A percentile compares a stretch with the other conserved stretches of the same genome.
Conservation (phyloP, 2,329 filamentous ascomycete genomes). For the Fusarium multiceps region DNA sequence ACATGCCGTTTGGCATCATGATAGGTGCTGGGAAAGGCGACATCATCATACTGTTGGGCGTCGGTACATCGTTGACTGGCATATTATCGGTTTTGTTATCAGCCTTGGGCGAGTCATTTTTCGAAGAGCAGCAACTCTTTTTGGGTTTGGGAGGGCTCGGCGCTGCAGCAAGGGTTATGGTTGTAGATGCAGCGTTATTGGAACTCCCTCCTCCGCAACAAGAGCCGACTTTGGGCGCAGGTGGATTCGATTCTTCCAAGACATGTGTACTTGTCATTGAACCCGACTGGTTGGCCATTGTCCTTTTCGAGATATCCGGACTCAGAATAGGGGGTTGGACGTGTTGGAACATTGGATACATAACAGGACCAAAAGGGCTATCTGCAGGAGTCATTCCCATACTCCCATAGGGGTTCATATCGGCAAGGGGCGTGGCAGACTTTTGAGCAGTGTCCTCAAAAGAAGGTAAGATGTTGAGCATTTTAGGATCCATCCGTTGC, state of each 20-base stretch:
- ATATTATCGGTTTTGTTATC: constrained; percentile 36
- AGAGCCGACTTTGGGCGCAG: constrained; percentile 47
- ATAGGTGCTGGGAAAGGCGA: constrained; percentile 52
- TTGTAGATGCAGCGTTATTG: constrained; percentile 10
- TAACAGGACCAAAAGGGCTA: constrained; percentile 41
- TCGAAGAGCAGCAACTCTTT: constrained; percentile 49
- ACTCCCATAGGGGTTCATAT: constrained; percentile 44
- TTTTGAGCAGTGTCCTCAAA: constrained; percentile 46
- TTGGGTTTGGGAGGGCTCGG: constrained; percentile 36
- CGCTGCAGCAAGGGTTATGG: constrained; percentile 30
- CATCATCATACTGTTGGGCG: constrained; percentile 50
- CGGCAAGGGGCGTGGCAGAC: constrained; percentile 40
- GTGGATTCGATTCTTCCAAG: constrained; percentile 18
- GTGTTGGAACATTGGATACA: constrained; percentile 50
- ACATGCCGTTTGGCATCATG: constrained; percentile 54
- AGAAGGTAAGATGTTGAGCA: constrained; percentile 60
- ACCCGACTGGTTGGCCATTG: constrained; percentile 36
- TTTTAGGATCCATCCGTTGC: constrained; percentile 64
- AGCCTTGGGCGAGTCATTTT: constrained; percentile 34
- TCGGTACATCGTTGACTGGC: constrained; percentile 35
- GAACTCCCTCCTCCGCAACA: constrained; percentile 50
- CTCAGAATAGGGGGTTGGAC: constrained; percentile 43
- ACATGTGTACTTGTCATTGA: constrained; percentile 38
- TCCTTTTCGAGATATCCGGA: constrained; percentile 27
- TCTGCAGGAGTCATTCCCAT: constrained; percentile 46